phyloP scores from a whole-genome alignment of 345 rosid genomes.

The Bruguiera sexangula region DNA sequence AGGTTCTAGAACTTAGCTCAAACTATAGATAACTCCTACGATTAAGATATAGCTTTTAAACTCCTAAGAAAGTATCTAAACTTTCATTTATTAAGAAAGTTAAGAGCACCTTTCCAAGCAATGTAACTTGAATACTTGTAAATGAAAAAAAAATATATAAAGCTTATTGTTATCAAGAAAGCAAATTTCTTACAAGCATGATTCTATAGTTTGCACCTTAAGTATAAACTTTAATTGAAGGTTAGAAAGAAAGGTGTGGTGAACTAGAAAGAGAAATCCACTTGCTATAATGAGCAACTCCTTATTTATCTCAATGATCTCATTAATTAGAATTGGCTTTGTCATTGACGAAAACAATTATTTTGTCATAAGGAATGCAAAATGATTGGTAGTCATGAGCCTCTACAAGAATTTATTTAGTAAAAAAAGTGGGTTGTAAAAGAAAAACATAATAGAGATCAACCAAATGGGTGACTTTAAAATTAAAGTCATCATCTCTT shows the following conservation, averaged over 20 bases:
- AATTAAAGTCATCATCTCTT: slow-evolving; percentile 64
- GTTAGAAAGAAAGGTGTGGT: slow-evolving; percentile 51
- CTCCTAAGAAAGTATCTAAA: slow-evolving; percentile 40
- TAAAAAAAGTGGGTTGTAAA: slow-evolving; percentile 40
- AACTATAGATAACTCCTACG: slow-evolving; percentile 71
- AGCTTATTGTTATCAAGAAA: too few species aligned
- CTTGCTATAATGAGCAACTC: slow-evolving; percentile 76
- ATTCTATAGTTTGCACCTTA: too few species aligned
- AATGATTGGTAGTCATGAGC: slow-evolving; percentile 52
- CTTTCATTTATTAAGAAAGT: slow-evolving; percentile 50
- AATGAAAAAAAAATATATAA: background rate
- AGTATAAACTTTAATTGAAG: slow-evolving; percentile 54
- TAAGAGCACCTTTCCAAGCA: slow-evolving; percentile 78
- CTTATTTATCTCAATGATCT: slow-evolving; percentile 46
- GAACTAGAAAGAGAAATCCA: slow-evolving; percentile 65
- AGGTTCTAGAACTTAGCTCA: slow-evolving; percentile 44
- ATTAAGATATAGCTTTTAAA: slow-evolving; percentile 50
- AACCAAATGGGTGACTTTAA: slow-evolving; percentile 76
- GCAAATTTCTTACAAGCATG: too few species aligned
- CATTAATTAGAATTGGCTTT: slow-evolving; percentile 38
- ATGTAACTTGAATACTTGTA: slow-evolving; percentile 76
- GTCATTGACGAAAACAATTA: slow-evolving; percentile 41
- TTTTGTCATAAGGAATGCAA: slow-evolving; percentile 36
- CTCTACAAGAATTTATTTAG: slow-evolving; percentile 51
- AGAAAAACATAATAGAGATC: slow-evolving; percentile 30